A percentile compares a stretch with the other conserved stretches of the same genome.
Evolutionary conservation across 1,284 basidiomycete genomes (phyloP).

Genomic region (Marasmius fiardii): DNA sequence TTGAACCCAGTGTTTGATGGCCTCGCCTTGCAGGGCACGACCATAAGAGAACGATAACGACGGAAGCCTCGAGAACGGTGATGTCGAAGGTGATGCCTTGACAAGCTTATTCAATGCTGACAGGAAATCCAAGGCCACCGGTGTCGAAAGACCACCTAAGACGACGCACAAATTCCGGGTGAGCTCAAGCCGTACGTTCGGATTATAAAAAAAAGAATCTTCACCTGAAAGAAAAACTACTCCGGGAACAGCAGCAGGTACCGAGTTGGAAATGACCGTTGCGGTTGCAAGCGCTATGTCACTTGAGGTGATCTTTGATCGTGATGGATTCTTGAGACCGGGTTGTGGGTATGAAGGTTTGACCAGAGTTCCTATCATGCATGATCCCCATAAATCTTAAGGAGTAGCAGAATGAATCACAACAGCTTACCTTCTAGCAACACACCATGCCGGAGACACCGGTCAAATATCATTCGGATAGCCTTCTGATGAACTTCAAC

Average conservation of each 20-base stretch:
- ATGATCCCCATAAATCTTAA: neutral
- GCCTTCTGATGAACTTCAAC: slow-evolving; percentile 44
- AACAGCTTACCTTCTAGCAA: slow-evolving; percentile 42
- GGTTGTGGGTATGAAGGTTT: slow-evolving; percentile 53
- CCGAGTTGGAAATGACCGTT: slow-evolving; percentile 41
- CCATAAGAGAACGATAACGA: slow-evolving; percentile 48
- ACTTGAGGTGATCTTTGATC: slow-evolving; percentile 32
- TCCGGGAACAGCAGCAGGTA: slow-evolving; percentile 45
- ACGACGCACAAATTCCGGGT: neutral
- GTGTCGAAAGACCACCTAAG: slow-evolving; percentile 38
- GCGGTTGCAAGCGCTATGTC: slow-evolving; percentile 46
- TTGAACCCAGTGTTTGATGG: slow-evolving; percentile 41
- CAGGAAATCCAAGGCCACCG: slow-evolving; percentile 35
- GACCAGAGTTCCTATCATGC: slow-evolving; percentile 38
- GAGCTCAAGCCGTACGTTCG: neutral
- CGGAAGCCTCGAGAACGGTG: slow-evolving; percentile 34
- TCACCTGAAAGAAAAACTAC: slow-evolving; percentile 48
- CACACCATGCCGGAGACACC: slow-evolving; percentile 42
- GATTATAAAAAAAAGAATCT: neutral
- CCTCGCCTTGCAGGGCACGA: slow-evolving; percentile 45
- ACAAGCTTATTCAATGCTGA: slow-evolving; percentile 34
- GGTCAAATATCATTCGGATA: slow-evolving; percentile 41
- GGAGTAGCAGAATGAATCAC: neutral
- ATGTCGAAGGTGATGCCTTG: slow-evolving; percentile 26
- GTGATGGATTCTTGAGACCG: slow-evolving; percentile 38